Percentiles rank a stretch among this genome's conserved stretches.
These are phyloP conservation scores for Globisporangium radiosum DNA, from an alignment of 352 stramenopile species.

Conservation along the genomic window DNA sequence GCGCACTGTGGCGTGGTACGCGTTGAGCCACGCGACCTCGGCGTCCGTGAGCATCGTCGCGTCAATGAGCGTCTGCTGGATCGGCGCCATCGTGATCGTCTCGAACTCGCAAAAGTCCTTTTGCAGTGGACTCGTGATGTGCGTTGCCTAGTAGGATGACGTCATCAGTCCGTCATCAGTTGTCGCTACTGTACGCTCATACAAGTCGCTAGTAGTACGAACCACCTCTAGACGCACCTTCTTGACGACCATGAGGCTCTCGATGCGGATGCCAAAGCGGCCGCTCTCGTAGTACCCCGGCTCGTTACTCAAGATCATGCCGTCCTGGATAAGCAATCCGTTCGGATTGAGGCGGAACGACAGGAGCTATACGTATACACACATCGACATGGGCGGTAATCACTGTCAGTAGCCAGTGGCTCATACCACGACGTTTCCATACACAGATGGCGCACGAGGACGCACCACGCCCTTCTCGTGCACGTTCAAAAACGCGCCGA, in stretches of 20 bases:
- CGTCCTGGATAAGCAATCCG: slow-evolving; percentile 76
- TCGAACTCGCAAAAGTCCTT: slow-evolving; percentile 95
- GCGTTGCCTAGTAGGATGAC: too few relatives aligned
- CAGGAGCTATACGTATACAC: slow-evolving; percentile 31
- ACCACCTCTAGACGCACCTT: too few relatives aligned
- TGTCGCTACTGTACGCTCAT: too few relatives aligned
- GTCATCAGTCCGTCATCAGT: too few relatives aligned
- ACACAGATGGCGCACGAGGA: too few relatives aligned
- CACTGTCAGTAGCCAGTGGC: background rate
- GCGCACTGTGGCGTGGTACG: slow-evolving; percentile 90
- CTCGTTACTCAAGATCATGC: slow-evolving; percentile 98
- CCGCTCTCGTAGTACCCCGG: slow-evolving; percentile 98
- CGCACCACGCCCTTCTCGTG: slow-evolving; percentile 90
- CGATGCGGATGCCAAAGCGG: slow-evolving; percentile 98
- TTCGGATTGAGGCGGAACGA: slow-evolving; percentile 85
- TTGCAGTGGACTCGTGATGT: slow-evolving; percentile 60
- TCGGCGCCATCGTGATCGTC: slow-evolving; percentile 97
- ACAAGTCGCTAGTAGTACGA: too few relatives aligned
- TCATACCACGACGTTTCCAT: too few relatives aligned
- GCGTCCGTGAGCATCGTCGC: slow-evolving; percentile 80
- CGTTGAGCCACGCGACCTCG: slow-evolving; percentile 95
- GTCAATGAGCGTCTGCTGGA: slow-evolving; percentile 97
- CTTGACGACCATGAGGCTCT: slow-evolving; percentile 95
- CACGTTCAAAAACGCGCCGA: slow-evolving; percentile 96
- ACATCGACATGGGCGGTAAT: background rate